Percentiles rank a stretch among this genome's conserved stretches.
Conservation (phyloP, 1,139 yeast genomes). For the Blastobotrys buckinghamii region DNA sequence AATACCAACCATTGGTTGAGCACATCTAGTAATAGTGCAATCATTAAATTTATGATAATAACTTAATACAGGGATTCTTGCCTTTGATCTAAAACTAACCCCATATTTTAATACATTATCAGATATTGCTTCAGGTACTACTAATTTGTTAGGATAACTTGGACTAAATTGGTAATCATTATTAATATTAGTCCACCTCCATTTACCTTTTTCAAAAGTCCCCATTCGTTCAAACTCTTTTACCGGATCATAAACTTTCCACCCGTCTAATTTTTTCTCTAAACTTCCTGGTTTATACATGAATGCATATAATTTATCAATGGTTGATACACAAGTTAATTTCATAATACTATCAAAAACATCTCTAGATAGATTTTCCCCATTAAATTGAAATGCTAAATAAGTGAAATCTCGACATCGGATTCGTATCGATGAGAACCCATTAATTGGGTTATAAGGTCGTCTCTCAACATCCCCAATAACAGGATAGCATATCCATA, state of each 20-base stretch:
- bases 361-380: slow-evolving; percentile 56
- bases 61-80: slow-evolving; percentile 74
- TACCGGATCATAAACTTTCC: slow-evolving; percentile 62
- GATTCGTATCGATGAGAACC: slow-evolving; percentile 49
- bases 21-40: slow-evolving; percentile 78
- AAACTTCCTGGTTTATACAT: slow-evolving; percentile 54
- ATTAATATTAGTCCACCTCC: slow-evolving; percentile 72
- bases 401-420: slow-evolving; percentile 86
- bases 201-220: slow-evolving; percentile 35
- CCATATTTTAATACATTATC: slow-evolving; percentile 82
- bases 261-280: slow-evolving; percentile 53
- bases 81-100: slow-evolving; percentile 77
- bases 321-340: slow-evolving; percentile 51
- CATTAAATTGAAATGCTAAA: slow-evolving; percentile 66
- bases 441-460: slow-evolving; percentile 35
- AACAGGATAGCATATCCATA: slow-evolving; percentile 92
- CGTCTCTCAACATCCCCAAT: slow-evolving; percentile 62
- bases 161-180: slow-evolving; percentile 60
- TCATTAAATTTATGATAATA: slow-evolving; percentile 65
- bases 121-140: slow-evolving; percentile 70
- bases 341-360: slow-evolving; percentile 68
- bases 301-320: slow-evolving; percentile 65
- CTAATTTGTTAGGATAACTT: slow-evolving; percentile 63
- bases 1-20: slow-evolving; percentile 91
- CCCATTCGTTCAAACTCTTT: slow-evolving; percentile 60